A percentile compares a stretch with the other conserved stretches of the same genome.
Evolutionary conservation across 352 stramenopile species (phyloP).

Genomic region (Pythium guiyangense): DNA sequence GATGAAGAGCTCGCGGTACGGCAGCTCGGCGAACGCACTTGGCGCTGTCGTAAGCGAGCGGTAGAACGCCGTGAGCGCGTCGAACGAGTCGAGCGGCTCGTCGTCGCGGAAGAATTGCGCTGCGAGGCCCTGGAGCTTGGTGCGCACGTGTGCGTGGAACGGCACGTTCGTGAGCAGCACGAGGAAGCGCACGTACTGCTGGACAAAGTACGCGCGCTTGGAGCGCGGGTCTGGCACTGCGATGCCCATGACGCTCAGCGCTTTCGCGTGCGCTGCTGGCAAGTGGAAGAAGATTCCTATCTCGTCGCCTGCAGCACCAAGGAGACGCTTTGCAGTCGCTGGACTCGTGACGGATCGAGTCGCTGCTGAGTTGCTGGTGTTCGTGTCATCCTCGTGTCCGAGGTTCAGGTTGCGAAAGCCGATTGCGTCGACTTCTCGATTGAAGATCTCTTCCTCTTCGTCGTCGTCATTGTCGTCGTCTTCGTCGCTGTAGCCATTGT

Average conservation of each 20-base stretch:
- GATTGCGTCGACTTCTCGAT: slow-evolving; percentile 45
- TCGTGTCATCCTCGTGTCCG: neutral
- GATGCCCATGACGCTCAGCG: slow-evolving; percentile 32
- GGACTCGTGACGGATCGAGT: neutral
- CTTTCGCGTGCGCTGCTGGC: slow-evolving; percentile 14
- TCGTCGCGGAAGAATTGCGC: slow-evolving; percentile 26
- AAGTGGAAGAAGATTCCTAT: slow-evolving; percentile 51
- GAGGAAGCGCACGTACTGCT: slow-evolving; percentile 45
- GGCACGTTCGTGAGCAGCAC: slow-evolving; percentile 42
- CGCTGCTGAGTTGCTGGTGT: neutral
- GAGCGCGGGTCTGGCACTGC: slow-evolving; percentile 36
- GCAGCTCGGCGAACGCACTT: slow-evolving; percentile 27
- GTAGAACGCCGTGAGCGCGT: slow-evolving; percentile 29
- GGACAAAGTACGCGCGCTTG: slow-evolving; percentile 29
- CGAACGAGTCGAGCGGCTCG: slow-evolving; percentile 15
- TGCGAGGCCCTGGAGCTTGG: slow-evolving; percentile 27
- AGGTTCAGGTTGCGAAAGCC: slow-evolving; percentile 26
- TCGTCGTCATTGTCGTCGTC: slow-evolving; percentile 29
- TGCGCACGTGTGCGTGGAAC: slow-evolving; percentile 37
- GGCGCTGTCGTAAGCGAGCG: slow-evolving; percentile 13
- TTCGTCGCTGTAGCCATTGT: slow-evolving; percentile 18
- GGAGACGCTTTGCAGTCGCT: neutral
- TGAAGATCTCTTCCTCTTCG: slow-evolving; percentile 71
- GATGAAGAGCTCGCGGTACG: slow-evolving; percentile 33
- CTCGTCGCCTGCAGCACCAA: slow-evolving; percentile 8